Conservation (phyloP, 371 early-diverging fungal species). For the Massospora cicadina region DNA sequence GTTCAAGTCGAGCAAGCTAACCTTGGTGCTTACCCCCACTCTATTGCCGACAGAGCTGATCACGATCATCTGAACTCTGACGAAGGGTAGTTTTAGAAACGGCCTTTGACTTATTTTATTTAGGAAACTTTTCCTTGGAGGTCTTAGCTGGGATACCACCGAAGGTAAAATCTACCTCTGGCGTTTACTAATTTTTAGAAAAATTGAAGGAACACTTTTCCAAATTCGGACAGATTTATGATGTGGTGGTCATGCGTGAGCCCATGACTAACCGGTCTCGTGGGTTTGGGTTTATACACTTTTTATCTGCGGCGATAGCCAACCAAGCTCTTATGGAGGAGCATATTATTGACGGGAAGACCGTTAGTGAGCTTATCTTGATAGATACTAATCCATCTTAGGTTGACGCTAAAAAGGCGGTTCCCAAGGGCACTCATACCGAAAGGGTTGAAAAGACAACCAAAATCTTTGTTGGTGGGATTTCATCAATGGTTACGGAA, state of each 20-base stretch:
- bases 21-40: not conserved
- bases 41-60: not conserved
- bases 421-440: slow-evolving; percentile 55
- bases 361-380: slow-evolving; percentile 24
- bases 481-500: slow-evolving; percentile 58
- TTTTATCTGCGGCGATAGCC: slow-evolving; percentile 40
- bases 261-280: slow-evolving; percentile 54
- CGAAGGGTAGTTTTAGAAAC: not conserved
- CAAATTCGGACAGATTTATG: slow-evolving; percentile 44
- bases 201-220: slow-evolving; percentile 55
- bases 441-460: slow-evolving; percentile 33
- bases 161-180: slow-evolving; percentile 34
- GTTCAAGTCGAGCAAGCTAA: not conserved
- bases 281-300: slow-evolving; percentile 83
- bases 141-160: slow-evolving; percentile 81
- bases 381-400: slow-evolving; percentile 14
- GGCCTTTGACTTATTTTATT: not conserved
- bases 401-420: slow-evolving; percentile 79
- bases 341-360: slow-evolving; percentile 71
- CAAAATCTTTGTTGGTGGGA: slow-evolving; percentile 83
- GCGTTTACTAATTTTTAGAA: slow-evolving; percentile 22
- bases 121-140: slow-evolving; percentile 85
- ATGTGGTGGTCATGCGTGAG: slow-evolving; percentile 75
- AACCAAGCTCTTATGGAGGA: slow-evolving; percentile 51
- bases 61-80: not conserved